These are phyloP conservation scores for Prunus armeniaca DNA, from an alignment of 306 rosid species.

Conservation along the genomic window DNA sequence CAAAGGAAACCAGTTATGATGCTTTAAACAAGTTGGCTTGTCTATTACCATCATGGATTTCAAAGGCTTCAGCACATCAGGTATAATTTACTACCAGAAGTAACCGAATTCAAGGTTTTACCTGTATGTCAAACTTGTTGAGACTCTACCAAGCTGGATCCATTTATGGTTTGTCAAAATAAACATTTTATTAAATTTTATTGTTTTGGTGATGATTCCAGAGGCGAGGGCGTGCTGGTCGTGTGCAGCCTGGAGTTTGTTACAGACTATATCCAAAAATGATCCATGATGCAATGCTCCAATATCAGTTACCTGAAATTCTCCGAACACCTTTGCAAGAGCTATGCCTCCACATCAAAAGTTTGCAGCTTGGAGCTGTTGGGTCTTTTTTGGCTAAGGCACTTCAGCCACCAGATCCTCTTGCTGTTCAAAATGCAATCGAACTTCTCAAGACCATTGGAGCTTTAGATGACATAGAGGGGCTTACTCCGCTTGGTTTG, in stretches of 20 bases:
- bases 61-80: constrained; percentile 98
- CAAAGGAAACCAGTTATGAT: constrained; percentile 98
- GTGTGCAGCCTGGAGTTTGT: constrained; percentile 96
- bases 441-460: constrained; percentile 94
- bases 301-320: constrained; percentile 91
- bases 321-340: constrained; percentile 97
- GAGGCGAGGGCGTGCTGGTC: constrained; percentile 99
- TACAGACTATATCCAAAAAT: constrained; percentile 84
- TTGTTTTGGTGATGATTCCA: constrained; percentile 40
- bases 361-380: constrained; percentile 87
- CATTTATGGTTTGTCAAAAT: not conserved
- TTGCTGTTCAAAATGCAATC: constrained; percentile 89
- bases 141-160: not conserved
- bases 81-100: constrained; percentile 39
- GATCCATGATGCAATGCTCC: constrained; percentile 82
- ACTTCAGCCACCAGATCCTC: constrained; percentile 95
- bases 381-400: constrained; percentile 91
- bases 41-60: constrained; percentile 92
- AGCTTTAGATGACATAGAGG: constrained; percentile 79
- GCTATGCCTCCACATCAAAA: constrained; percentile 89
- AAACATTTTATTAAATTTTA: not conserved
- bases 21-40: constrained; percentile 95
- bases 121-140: not conserved
- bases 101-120: constrained; percentile 4
- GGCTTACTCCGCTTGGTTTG: constrained; percentile 90